These are phyloP conservation scores for Phytophthora boehmeriae DNA, from an alignment of 352 stramenopile genomes.

Conservation along the genomic window DNA sequence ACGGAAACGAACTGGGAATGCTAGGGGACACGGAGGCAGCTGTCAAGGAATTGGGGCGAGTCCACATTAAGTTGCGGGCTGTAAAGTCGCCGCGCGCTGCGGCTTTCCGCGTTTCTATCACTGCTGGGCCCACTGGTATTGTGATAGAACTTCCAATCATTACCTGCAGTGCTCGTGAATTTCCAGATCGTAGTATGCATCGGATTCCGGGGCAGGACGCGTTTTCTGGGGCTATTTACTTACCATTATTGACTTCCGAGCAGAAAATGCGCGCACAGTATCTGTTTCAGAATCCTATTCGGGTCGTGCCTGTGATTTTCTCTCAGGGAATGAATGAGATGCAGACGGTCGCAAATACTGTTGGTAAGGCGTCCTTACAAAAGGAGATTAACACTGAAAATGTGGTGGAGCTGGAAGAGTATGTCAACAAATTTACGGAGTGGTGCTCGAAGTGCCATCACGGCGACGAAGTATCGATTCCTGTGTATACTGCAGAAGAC, in stretches of 20 bases:
- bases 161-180: slow-evolving; percentile 43
- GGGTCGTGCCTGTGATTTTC: slow-evolving; percentile 80
- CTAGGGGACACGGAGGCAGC: slow-evolving; percentile 84
- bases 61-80: slow-evolving; percentile 73
- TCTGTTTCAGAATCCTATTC: slow-evolving; percentile 64
- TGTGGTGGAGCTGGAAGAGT: slow-evolving; percentile 60
- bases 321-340: slow-evolving; percentile 94
- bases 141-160: slow-evolving; percentile 82
- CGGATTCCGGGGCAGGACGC: slow-evolving; percentile 77
- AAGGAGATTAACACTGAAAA: slow-evolving; percentile 87
- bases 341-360: slow-evolving; percentile 92
- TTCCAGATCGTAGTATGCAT: slow-evolving; percentile 67
- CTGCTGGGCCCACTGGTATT: slow-evolving; percentile 58
- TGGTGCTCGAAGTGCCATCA: slow-evolving; percentile 45
- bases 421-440: slow-evolving; percentile 47
- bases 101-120: slow-evolving; percentile 77
- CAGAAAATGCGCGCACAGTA: slow-evolving; percentile 60
- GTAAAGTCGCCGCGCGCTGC: slow-evolving; percentile 67
- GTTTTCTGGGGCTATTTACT: slow-evolving; percentile 74
- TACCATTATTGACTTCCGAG: slow-evolving; percentile 47
- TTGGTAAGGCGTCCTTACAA: slow-evolving; percentile 74
- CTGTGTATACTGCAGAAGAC: slow-evolving; percentile 37
- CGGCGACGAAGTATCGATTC: slow-evolving; percentile 14
- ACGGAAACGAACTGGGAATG: slow-evolving; percentile 86
- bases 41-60: slow-evolving; percentile 70